Evolutionary conservation across 2,329 filamentous ascomycete genomes (phyloP).

Genomic region (Purpureocillium lavendulum): DNA sequence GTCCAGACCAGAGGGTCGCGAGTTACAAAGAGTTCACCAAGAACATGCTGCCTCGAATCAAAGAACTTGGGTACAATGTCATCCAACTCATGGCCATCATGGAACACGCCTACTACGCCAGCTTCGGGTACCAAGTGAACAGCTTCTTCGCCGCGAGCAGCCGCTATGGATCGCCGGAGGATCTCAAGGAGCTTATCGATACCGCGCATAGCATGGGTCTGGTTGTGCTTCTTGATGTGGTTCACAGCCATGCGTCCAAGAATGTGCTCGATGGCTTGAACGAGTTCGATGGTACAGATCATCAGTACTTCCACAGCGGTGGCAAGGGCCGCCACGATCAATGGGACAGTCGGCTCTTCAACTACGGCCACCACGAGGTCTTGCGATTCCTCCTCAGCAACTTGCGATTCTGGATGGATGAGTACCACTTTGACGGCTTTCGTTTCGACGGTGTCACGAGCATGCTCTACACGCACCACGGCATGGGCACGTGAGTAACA

Average conservation of each 20-base stretch:
- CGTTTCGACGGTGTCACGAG: slow-evolving; percentile 96
- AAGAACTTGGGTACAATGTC: slow-evolving; percentile 85
- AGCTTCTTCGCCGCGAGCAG: slow-evolving; percentile 98
- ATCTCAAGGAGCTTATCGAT: slow-evolving; percentile 93
- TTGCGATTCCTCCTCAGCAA: slow-evolving; percentile 94
- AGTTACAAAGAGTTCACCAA: slow-evolving; percentile 97
- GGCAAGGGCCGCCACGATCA: slow-evolving; percentile 78
- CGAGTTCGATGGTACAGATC: slow-evolving; percentile 89
- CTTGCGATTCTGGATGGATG: slow-evolving; percentile 97
- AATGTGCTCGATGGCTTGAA: slow-evolving; percentile 94
- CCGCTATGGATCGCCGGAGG: slow-evolving; percentile 86
- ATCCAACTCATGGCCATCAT: slow-evolving; percentile 99
- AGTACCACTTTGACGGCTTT: slow-evolving; percentile 95
- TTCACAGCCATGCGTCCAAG: slow-evolving; percentile 97
- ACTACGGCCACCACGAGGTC: slow-evolving; percentile 92
- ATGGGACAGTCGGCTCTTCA: slow-evolving; percentile 96
- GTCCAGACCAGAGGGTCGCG: slow-evolving; percentile 77
- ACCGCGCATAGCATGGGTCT: slow-evolving; percentile 88
- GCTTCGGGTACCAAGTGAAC: slow-evolving; percentile 97
- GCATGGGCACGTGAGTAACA: slow-evolving; percentile 78
- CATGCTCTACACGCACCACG: slow-evolving; percentile 95
- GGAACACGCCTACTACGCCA: slow-evolving; percentile 99
- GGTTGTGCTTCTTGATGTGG: slow-evolving; percentile 85
- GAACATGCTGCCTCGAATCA: slow-evolving; percentile 86
- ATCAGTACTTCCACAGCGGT: slow-evolving; percentile 91